Conservation (phyloP, 1,284 basidiomycete genomes). For the Singerocomus inundabilis region DNA sequence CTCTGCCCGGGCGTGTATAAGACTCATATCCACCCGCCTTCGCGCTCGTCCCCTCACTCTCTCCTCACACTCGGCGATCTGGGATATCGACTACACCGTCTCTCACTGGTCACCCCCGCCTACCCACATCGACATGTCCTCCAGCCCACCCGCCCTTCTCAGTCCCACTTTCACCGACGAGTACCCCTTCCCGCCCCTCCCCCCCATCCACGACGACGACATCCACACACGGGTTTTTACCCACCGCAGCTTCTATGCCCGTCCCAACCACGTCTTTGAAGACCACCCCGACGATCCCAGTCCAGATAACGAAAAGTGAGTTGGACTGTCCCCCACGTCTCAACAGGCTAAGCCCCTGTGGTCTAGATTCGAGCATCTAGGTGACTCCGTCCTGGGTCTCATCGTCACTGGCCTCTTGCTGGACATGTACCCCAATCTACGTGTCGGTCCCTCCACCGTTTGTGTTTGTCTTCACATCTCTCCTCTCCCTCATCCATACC, state of each 20-base stretch:
- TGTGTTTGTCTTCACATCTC: constrained; percentile 19
- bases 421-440: constrained; percentile 62
- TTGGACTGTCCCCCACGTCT: background rate
- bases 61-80: background rate
- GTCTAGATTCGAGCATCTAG: constrained; percentile 66
- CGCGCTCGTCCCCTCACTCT: background rate
- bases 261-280: constrained; percentile 72
- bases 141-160: constrained; percentile 5
- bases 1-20: background rate
- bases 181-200: constrained; percentile 29
- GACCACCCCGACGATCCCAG: constrained; percentile 65
- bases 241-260: constrained; percentile 64
- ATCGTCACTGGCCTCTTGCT: constrained; percentile 61
- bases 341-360: background rate
- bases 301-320: constrained; percentile 74
- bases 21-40: background rate
- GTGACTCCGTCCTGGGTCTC: constrained; percentile 67
- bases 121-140: constrained; percentile 7
- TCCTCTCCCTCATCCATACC: background rate
- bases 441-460: constrained; percentile 74
- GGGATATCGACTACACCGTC: constrained; percentile 4
- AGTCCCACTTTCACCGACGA: constrained; percentile 19
- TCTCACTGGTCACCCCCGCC: background rate
- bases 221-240: constrained; percentile 63
- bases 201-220: constrained; percentile 14